Evolutionary conservation across 73 alveolate species (phyloP).

Genomic region (Symbiodinium pilosum): DNA sequence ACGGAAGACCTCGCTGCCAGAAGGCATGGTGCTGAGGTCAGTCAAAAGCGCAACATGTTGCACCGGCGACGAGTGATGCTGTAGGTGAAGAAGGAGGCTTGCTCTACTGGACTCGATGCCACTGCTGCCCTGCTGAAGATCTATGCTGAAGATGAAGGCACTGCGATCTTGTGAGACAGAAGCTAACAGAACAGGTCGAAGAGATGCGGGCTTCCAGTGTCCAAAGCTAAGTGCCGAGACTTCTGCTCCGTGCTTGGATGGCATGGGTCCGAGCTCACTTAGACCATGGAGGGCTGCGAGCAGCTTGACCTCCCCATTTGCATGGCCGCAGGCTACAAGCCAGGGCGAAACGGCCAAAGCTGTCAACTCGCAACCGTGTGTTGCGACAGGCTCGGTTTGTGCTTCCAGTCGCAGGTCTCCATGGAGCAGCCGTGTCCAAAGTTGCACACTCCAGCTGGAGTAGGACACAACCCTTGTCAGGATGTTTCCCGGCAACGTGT

Average conservation of each 20-base stretch:
- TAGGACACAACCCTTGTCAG: conserved; percentile 44
- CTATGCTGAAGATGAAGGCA: conserved; percentile 75
- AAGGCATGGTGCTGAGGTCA: background rate
- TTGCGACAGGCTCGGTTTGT: background rate
- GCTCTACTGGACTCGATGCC: conserved; percentile 41
- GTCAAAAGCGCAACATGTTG: conserved; percentile 55
- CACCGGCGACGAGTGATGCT: conserved; percentile 77
- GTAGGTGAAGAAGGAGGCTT: conserved; percentile 49
- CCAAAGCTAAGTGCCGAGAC: conserved; percentile 70
- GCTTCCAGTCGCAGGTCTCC: conserved; percentile 84
- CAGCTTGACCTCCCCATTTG: conserved; percentile 61
- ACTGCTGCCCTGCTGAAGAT: conserved; percentile 35
- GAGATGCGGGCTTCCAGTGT: conserved; percentile 82
- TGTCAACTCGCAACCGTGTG: conserved; percentile 4
- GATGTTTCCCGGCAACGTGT: conserved; percentile 34
- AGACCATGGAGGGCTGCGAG: conserved; percentile 61
- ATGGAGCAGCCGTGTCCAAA: conserved; percentile 63
- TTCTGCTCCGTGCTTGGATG: conserved; percentile 37
- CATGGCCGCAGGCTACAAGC: conserved; percentile 68
- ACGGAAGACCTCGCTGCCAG: conserved; percentile 57
- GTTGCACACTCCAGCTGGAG: conserved; percentile 33
- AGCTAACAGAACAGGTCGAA: conserved; percentile 63
- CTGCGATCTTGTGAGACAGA: conserved; percentile 75
- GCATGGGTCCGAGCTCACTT: conserved; percentile 31
- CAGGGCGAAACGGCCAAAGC: conserved; percentile 81